Evolutionary conservation across 257 asterid species (phyloP), one percentile per base, ranked within the genome.

Genomic region (Euphrasia confusa): DNA sequence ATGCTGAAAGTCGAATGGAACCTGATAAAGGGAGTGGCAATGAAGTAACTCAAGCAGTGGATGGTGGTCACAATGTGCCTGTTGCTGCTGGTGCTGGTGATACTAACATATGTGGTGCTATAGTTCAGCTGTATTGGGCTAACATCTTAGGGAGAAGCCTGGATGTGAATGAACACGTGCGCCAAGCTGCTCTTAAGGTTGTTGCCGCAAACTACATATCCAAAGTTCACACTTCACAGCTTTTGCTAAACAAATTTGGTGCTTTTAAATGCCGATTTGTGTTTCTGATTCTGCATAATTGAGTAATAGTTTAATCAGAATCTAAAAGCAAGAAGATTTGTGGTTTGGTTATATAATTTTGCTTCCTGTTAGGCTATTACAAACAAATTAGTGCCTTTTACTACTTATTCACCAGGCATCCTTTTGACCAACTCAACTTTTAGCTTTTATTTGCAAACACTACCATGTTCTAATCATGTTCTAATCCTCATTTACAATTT

Each of bases 81-180:
- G 96, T 89, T 70, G 99, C 99, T 72, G 97, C 99, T 6, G 99
- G 99, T 61, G 99, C 97, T 65, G 99, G 99, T 54, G 99, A 93
- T 80, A 89, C 99, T 64, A 93, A 93, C 79, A 80, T 93, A 63
- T 89, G 97, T 57, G 99, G 99, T 54, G 94, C 95, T 55, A 87
- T 93, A 79, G 80, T 87, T 78, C 99, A 87, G 77, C 82, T 93
- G 69, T 85, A 87, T 75, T 93, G 99, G 99, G 76, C 67, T 71
- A 71, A 63, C 67, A 83, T 93, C 73, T 78, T 93, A 61, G 85
- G 77, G 33, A 87, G 95, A 74, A 77, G 90, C 72, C 75, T 93
- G 75, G 99, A 93, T 75, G 95, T 73, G 68, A 83, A 85, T 75
- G 92, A 81, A 58, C 88, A 76, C 64, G 96, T 93, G 68, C 97